Evolutionary conservation across 2,329 filamentous ascomycete genomes (phyloP).

Genomic region (Fusarium tjaetaba): DNA sequence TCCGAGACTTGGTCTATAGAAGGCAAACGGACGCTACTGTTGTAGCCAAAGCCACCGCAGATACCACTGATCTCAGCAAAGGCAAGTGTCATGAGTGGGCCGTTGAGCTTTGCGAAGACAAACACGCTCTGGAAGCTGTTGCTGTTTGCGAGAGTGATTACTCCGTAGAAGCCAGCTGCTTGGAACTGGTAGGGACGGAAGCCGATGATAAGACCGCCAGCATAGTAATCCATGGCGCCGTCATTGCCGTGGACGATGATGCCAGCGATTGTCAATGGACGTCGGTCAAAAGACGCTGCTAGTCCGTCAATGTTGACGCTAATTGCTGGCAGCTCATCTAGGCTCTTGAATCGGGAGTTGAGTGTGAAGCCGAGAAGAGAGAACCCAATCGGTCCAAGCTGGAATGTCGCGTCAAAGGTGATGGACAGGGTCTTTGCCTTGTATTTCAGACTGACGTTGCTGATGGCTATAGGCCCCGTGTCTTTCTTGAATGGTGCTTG

Average conservation of each 20-base stretch:
- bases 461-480: background rate
- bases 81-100: slow-evolving; percentile 51
- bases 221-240: slow-evolving; percentile 45
- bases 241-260: slow-evolving; percentile 45
- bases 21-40: slow-evolving; percentile 48
- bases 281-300: slow-evolving; percentile 46
- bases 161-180: slow-evolving; percentile 54
- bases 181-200: slow-evolving; percentile 50
- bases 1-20: slow-evolving; percentile 19
- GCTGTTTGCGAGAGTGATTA: slow-evolving; percentile 13
- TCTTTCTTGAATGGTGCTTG: background rate
- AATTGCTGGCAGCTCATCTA: background rate
- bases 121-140: slow-evolving; percentile 47
- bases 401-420: background rate
- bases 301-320: slow-evolving; percentile 46
- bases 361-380: background rate
- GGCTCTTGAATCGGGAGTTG: background rate
- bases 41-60: slow-evolving; percentile 54
- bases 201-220: slow-evolving; percentile 50
- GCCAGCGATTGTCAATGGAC: slow-evolving; percentile 51
- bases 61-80: slow-evolving; percentile 52
- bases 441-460: background rate
- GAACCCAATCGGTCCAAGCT: slow-evolving; percentile 1
- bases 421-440: background rate
- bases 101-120: slow-evolving; percentile 51